Evolutionary conservation across 306 rosid genomes (phyloP).

Genomic region (Trifolium subterraneum): DNA sequence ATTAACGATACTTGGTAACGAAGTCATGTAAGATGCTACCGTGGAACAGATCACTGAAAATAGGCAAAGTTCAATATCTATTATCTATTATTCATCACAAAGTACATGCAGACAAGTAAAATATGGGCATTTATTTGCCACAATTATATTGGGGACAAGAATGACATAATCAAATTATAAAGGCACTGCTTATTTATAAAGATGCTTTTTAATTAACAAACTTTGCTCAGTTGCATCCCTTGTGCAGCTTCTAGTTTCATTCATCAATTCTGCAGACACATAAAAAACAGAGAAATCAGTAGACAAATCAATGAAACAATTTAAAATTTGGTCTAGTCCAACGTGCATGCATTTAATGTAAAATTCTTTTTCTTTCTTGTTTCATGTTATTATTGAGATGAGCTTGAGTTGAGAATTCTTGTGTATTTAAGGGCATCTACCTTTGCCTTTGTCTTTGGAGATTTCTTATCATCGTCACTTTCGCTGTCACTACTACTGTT

Average conservation of each 20-base stretch:
- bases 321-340: slow-evolving; percentile 15
- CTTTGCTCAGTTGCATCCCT: slow-evolving; percentile 16
- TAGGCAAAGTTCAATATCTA: slow-evolving; percentile 20
- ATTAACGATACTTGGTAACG: neutral
- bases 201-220: neutral
- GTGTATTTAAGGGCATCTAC: slow-evolving; percentile 33
- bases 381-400: neutral
- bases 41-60: slow-evolving; percentile 15
- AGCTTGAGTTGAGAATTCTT: neutral
- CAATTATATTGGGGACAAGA: slow-evolving; percentile 34
- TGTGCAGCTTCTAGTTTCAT: slow-evolving; percentile 30
- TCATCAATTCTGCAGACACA: slow-evolving; percentile 42
- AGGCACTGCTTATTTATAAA: slow-evolving; percentile 19
- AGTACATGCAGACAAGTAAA: slow-evolving; percentile 40
- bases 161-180: slow-evolving; percentile 26
- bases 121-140: slow-evolving; percentile 41
- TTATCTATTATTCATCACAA: slow-evolving; percentile 42
- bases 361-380: neutral
- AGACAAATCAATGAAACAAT: slow-evolving; percentile 1
- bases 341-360: slow-evolving; percentile 10
- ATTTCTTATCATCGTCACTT: slow-evolving; percentile 41
- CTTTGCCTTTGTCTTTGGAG: slow-evolving; percentile 40
- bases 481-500: slow-evolving; percentile 43
- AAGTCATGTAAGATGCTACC: neutral
- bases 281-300: neutral